Percentiles rank a stretch among this genome's conserved stretches.
Evolutionary conservation across 2,329 filamentous ascomycete species (phyloP).

Genomic region (Pyricularia pennisetigena): DNA sequence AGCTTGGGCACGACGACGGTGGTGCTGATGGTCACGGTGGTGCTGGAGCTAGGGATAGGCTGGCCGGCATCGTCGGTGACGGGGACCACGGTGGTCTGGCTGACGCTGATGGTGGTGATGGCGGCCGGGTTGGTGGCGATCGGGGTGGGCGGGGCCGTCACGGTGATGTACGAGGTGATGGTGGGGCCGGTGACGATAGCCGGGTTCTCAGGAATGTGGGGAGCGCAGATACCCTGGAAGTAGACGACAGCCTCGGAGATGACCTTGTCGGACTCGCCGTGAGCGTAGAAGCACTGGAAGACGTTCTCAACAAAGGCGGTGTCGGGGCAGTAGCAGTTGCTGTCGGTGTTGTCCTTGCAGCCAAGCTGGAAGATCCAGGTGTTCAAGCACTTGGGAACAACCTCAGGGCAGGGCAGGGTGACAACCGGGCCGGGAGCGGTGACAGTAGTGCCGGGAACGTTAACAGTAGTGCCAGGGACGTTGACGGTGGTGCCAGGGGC

Average conservation of each 20-base stretch:
- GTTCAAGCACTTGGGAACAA: constrained; percentile 84
- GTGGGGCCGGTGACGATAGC: constrained; percentile 68
- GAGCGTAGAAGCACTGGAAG: constrained; percentile 71
- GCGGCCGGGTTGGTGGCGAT: constrained; percentile 27
- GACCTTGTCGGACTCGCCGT: constrained; percentile 47
- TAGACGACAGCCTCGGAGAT: constrained; percentile 65
- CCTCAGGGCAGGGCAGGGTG: constrained; percentile 50
- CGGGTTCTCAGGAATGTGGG: constrained; percentile 67
- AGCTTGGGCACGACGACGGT: constrained; percentile 44
- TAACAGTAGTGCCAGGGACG: constrained; percentile 32
- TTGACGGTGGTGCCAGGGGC: constrained; percentile 25
- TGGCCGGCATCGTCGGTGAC: constrained; percentile 34
- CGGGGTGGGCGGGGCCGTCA: constrained; percentile 32
- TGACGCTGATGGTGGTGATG: constrained; percentile 36
- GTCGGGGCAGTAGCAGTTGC: constrained; percentile 78
- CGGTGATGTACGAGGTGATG: constrained; percentile 50
- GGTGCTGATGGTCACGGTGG: constrained; percentile 34
- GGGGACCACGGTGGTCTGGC: constrained; percentile 40
- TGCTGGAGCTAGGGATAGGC: constrained; percentile 39
- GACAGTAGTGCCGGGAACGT: constrained; percentile 23
- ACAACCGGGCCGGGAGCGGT: constrained; percentile 25
- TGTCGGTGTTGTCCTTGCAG: constrained; percentile 79
- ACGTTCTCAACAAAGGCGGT: constrained; percentile 66
- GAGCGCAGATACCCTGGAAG: constrained; percentile 86
- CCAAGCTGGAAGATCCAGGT: constrained; percentile 69